A percentile compares a stretch with the other conserved stretches of the same genome.
Evolutionary conservation across 257 asterid genomes (phyloP).

Genomic region (Nicotiana noctiflora): DNA sequence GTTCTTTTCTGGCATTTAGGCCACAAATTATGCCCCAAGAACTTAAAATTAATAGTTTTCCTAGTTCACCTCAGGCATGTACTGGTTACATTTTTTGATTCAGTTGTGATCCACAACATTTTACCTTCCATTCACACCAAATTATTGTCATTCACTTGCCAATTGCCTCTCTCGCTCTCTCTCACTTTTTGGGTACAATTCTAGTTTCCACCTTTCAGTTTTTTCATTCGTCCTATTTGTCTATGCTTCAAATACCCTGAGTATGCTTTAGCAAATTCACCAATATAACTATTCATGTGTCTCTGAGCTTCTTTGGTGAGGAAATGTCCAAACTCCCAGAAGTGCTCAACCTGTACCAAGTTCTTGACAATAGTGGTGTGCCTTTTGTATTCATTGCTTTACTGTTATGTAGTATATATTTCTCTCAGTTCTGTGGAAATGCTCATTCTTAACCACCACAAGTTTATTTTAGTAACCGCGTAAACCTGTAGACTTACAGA

Average conservation of each 20-base stretch:
- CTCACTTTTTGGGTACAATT: not conserved
- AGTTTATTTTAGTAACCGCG: not conserved
- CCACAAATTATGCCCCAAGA: not conserved
- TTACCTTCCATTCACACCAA: conserved; percentile 1
- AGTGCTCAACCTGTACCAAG: not conserved
- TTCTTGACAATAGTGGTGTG: not conserved
- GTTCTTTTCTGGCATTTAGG: not conserved
- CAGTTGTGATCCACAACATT: not conserved
- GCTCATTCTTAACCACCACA: not conserved
- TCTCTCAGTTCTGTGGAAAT: not conserved
- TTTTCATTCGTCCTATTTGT: not conserved
- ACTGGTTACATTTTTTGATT: not conserved
- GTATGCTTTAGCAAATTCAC: not conserved
- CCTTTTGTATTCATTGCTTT: not conserved
- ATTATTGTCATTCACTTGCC: not conserved
- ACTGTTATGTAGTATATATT: not conserved
- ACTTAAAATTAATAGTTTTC: not conserved
- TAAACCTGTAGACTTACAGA: not conserved
- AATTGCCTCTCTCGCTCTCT: not conserved
- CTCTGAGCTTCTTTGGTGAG: not conserved
- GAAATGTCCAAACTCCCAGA: not conserved
- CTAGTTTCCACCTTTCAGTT: not conserved
- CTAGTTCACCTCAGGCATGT: not conserved
- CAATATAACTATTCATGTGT: not conserved
- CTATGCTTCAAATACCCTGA: not conserved